Conservation (phyloP, 176 grass and related monocot genomes). For the Musa acuminata region DNA sequence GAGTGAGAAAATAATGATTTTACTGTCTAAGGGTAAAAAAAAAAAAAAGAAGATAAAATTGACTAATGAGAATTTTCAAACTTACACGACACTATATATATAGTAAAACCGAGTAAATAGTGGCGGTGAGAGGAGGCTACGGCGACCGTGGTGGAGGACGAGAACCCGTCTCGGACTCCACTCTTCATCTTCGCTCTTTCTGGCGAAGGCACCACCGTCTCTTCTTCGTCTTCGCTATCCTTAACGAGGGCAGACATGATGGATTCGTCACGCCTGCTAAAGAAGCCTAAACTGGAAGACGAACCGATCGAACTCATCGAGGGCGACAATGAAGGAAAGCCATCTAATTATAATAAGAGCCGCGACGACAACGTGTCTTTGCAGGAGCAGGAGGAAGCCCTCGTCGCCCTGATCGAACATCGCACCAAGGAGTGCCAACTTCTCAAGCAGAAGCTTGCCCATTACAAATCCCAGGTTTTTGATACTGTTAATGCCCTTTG, state of each 20-base stretch:
- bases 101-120: not conserved
- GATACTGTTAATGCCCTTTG: too few species aligned
- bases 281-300: constrained; percentile 9
- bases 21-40: too few species aligned
- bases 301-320: not conserved
- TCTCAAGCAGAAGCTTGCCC: constrained; percentile 26
- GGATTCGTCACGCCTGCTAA: not conserved
- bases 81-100: too few species aligned
- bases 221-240: not conserved
- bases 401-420: constrained; percentile 33
- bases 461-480: constrained; percentile 13
- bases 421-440: constrained; percentile 26
- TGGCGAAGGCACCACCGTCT: not conserved
- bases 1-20: too few species aligned
- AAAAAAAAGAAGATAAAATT: too few species aligned
- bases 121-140: not conserved
- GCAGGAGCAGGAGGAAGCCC: constrained; percentile 31
- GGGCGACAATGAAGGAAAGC: not conserved
- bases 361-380: not conserved
- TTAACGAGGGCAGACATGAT: not conserved
- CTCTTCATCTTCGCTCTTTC: not conserved
- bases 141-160: not conserved
- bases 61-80: too few species aligned
- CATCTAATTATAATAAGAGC: not conserved
- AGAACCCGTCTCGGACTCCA: not conserved